Evolutionary conservation across 805 yeast genomes (phyloP).

Genomic region (Kurtzmaniella fragi): DNA sequence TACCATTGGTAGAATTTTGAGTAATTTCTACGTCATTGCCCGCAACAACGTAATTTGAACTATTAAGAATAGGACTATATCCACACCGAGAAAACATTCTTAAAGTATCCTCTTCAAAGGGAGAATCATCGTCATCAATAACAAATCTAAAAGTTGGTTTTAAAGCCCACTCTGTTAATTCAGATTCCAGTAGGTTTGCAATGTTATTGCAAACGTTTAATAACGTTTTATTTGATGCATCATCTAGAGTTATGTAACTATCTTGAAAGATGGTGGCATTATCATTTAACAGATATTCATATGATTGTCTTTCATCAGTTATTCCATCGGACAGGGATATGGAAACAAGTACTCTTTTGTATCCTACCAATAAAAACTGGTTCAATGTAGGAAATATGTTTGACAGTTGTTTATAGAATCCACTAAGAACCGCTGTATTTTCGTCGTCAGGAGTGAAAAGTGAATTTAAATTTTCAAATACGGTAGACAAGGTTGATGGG

Average conservation of each 20-base stretch:
- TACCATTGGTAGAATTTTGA: slow-evolving; percentile 7
- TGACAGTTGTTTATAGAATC: slow-evolving; percentile 18
- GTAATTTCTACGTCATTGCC: slow-evolving; percentile 15
- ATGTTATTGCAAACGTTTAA: slow-evolving; percentile 7
- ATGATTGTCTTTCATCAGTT: slow-evolving; percentile 11
- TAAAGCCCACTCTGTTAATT: slow-evolving; percentile 11
- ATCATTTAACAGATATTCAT: slow-evolving; percentile 20
- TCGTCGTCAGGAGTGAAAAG: slow-evolving; percentile 21
- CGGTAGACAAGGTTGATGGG: no score
- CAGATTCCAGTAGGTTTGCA: slow-evolving; percentile 1
- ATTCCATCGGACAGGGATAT: slow-evolving; percentile 18
- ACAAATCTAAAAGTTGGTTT: slow-evolving; percentile 22
- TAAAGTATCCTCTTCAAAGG: slow-evolving; percentile 37
- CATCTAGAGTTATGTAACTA: background rate
- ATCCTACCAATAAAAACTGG: slow-evolving; percentile 20
- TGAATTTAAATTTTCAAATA: slow-evolving; percentile 5
- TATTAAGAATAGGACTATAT: slow-evolving; percentile 55
- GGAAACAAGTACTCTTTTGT: slow-evolving; percentile 22
- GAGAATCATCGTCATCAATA: slow-evolving; percentile 26
- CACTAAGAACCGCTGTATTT: slow-evolving; percentile 4
- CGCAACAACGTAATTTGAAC: slow-evolving; percentile 17
- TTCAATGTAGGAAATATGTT: slow-evolving; percentile 21
- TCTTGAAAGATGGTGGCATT: slow-evolving; percentile 11
- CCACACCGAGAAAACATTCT: slow-evolving; percentile 49
- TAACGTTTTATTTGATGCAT: slow-evolving; percentile 3